Evolutionary conservation across 2,329 filamentous ascomycete genomes (phyloP), one percentile per base, ranked within the genome.

Genomic region (Diplodia sapinea): DNA sequence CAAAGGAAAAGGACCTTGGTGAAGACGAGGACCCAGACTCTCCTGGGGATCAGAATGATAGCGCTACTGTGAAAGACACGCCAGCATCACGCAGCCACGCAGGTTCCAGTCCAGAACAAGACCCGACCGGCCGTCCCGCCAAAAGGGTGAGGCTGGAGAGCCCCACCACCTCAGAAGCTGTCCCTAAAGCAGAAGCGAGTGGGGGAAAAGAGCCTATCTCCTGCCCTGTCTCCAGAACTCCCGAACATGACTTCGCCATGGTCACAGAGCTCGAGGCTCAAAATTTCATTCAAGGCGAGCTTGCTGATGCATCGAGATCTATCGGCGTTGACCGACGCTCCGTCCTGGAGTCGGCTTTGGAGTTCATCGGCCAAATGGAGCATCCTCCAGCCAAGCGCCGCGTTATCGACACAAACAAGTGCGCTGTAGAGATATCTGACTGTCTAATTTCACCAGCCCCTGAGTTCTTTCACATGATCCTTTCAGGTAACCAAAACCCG

Each of bases 341-440:
- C 13, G 65, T 67, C 17, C 50, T 67, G 12, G 56, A 67, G 26
- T 20, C 65, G 1, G 65, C 65, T 2, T 36, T 67, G 56, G 54
- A 52, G 1, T 67, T 67, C 26, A 59, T 67, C 47, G n/a, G 49
- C n/a, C 31, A 67, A 49, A 67, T 62, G 65, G 54, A 59, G 38
- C 59, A 63, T 4, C 59, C 47, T n/a, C 43, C 59, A 26, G n/a
- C 31, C 13, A 51, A 31, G 5, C 59, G n/a, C 8, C 31, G 17
- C 23, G 3, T 20, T 7, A 36, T 49, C 7, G 33, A 20, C 12
- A 51, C 52, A 4, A 17, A 40, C 2, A 43, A 20, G 12, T 59
- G 54, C 12, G 36, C 1, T 4, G 6, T 17, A 17, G 54, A 66
- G 11, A 49, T 66, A 29, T 15, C 54, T 20, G 64, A 66, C 11